A percentile compares a stretch with the other conserved stretches of the same genome.
These are phyloP conservation scores for Cenchrus americanus DNA, from an alignment of 176 grass and related monocot genomes.

Conservation along the genomic window DNA sequence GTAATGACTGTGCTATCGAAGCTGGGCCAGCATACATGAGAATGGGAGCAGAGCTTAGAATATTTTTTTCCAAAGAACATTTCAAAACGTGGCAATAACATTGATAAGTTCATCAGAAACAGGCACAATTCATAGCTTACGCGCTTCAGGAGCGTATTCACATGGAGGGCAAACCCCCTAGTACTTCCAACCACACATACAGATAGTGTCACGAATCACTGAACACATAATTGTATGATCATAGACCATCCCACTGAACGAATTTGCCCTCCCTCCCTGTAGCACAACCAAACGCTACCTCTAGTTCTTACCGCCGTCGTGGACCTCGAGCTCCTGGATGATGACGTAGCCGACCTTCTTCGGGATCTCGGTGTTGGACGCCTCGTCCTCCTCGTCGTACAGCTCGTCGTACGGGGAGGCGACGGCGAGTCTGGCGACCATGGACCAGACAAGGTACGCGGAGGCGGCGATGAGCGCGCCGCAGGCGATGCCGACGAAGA, in stretches of 20 bases:
- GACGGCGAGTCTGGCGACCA: conserved; percentile 46
- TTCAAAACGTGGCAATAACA: conserved; percentile 13
- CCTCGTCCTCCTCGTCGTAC: conserved; percentile 45
- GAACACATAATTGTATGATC: background rate
- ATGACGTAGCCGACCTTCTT: conserved; percentile 75
- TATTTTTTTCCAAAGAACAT: background rate
- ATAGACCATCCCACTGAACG: background rate
- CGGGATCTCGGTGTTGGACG: conserved; percentile 54
- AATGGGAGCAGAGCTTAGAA: too few species aligned
- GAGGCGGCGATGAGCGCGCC: conserved; percentile 70
- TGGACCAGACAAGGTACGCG: conserved; percentile 67
- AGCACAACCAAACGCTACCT: conserved; percentile 36
- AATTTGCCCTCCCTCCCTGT: background rate
- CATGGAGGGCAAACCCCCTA: conserved; percentile 25
- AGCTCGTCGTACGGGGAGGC: conserved; percentile 55
- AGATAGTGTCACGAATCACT: conserved; percentile 11
- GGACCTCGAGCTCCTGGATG: conserved; percentile 50
- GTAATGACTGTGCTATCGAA: too few species aligned
- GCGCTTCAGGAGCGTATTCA: conserved; percentile 36
- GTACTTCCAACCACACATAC: background rate
- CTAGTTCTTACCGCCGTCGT: conserved; percentile 69
- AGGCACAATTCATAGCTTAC: conserved; percentile 19
- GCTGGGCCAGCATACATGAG: too few species aligned
- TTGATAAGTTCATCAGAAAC: conserved; percentile 33
- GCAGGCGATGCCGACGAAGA: conserved; percentile 78